A percentile compares a stretch with the other conserved stretches of the same genome.
phyloP scores from a whole-genome alignment of 352 stramenopile species.

The Globisporangium heterothallicum region DNA sequence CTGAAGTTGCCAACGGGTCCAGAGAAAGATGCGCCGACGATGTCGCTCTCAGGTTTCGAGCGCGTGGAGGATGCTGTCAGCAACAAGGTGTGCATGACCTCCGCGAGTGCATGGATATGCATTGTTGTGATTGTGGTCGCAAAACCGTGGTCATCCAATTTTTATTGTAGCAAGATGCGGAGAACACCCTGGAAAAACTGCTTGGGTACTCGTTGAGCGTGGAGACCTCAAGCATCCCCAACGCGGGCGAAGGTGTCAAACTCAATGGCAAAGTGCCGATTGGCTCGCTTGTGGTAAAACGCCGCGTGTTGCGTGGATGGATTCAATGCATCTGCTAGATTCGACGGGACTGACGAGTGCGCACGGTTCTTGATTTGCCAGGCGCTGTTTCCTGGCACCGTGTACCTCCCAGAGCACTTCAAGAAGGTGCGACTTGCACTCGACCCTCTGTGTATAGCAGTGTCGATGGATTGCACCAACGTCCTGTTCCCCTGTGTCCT shows the following conservation, averaged over 20 bases:
- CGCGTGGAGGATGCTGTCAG: conserved; percentile 18
- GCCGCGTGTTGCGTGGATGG: too few species aligned
- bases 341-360: too few species aligned
- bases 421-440: conserved; percentile 48
- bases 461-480: too few species aligned
- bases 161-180: conserved; percentile 27
- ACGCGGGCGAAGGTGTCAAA: conserved; percentile 72
- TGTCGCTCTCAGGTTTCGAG: conserved; percentile 69
- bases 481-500: too few species aligned
- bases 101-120: too few species aligned
- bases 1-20: conserved; percentile 41
- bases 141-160: too few species aligned
- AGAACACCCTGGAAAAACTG: conserved; percentile 38
- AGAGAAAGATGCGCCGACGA: conserved; percentile 25
- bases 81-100: conserved; percentile 1
- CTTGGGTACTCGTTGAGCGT: conserved; percentile 74
- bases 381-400: conserved; percentile 70
- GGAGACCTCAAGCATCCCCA: conserved; percentile 51
- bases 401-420: conserved; percentile 83
- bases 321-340: too few species aligned
- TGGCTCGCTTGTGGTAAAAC: conserved; percentile 59
- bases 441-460: not conserved
- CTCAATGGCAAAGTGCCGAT: conserved; percentile 51
- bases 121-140: too few species aligned
- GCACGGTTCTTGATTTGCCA: too few species aligned